Base-by-base conservation (phyloP, 2,329 filamentous ascomycete genomes). In the Cladobotryum mycophilum region DNA sequence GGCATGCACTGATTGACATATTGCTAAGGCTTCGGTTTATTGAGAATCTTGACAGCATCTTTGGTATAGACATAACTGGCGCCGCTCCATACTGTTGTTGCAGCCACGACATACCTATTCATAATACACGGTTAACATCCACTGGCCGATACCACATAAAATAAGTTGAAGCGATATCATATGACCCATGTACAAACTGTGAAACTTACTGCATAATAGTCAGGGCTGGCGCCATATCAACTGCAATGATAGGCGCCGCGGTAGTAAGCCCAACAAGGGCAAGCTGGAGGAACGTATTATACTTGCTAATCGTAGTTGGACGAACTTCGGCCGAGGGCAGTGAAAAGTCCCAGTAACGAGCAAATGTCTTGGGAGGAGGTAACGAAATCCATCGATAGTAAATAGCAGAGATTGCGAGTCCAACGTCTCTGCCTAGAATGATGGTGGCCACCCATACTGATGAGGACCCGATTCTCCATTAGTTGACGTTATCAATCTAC, bases 301-400 rank as follows among this genome's bases (percentile, higher is more conserved):
- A 85, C 73, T 95, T 95, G 70, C 86, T 90, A 55, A 95, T 88
- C 1, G 79, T 85, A 0, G 89, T 93, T 1, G 89, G 89, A 53
- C 82, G 85, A 5, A 95, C 89, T 69, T 93, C 88, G 3, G 89
- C 89, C 37, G 84, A 88, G 2, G 89, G 93, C 13, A 99, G 78
- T 3, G 88, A 92, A 65, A 99, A 97, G 70, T 99, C 93, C 93
- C 93, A 99, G 70, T 97, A 99, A 15, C 93, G 78, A 15, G 80
- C 72, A 69, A 96, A 88, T 0, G 93, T 97, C 71, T 97, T 97
- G 2, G 93, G 93, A 0, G 88, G 85, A 0, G 93, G 93, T 5
- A 99, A 78, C 2, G 89, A 95, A 58, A 96, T 95, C 81, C 89
- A 97, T 56, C 93, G 86, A 69, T 93, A 97, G 73, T 96, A 97